Base-by-base conservation (phyloP, 2,329 filamentous ascomycete genomes). In the Ophiostoma pallidulum region DNA sequence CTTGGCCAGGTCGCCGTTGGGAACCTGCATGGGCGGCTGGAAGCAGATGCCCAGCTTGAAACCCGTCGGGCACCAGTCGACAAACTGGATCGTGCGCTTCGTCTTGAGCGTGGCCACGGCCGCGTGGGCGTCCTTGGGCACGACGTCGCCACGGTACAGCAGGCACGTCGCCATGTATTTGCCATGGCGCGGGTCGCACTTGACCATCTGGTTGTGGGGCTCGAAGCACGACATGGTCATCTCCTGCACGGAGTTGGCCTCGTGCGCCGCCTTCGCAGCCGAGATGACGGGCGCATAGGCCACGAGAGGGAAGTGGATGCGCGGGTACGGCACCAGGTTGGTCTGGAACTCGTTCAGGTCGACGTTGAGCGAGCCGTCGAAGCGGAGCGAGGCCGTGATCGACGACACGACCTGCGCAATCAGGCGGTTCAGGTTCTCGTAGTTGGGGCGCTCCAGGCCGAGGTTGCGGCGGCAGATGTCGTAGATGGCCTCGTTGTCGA, bases 1-100 rank as follows among this genome's bases (percentile, higher is more conserved):
- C 78, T 94, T 92, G 70, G 92, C 91, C 56, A 97, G 80, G 66
- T 97, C 92, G 62, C 91, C 91, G 73, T 96, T 50, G 49, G 56
- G 51, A 4, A 56, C 51, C 41, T 49, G 41, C 54, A 94, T 64
- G 89, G 92, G 91, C 64, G 90, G 86, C 77, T 97, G 90, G 83
- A 94, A 97, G 86, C 90, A 96, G 78, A 98, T 98, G 78, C 92
- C 92, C 60, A 98, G 87, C 86, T 98, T 98, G 85, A 98, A 98
- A 59, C 92, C 92, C 70, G 92, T 98, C 53, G 92, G 92, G 82
- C 92, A 98, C 92, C 92, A 98, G 75, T 98, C 92, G 66, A 98
- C 92, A 67, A 97, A 95, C 74, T 97, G 90, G 66, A 98, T 94
- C 61, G 92, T 95, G 63, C 88, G 86, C 86, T 96, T 97, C 70